Evolutionary conservation across 225 moss, liverwort and hornwort species (phyloP).

Genomic region (Pleurozium schreberi): DNA sequence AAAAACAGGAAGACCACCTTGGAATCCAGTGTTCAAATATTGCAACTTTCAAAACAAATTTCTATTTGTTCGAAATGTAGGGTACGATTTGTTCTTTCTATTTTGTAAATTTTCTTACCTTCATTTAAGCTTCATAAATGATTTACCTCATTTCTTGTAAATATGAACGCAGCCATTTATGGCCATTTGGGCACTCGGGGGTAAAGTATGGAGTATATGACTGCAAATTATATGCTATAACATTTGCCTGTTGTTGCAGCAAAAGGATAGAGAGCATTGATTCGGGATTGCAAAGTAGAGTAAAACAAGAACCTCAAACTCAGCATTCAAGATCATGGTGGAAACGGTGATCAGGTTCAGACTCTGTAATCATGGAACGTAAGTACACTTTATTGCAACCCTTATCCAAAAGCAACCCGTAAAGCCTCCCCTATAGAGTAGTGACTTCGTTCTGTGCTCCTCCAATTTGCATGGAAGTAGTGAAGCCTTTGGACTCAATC

Average conservation of each 20-base stretch:
- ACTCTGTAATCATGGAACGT: not conserved
- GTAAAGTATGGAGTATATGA: not conserved
- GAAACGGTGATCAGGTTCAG: slow-evolving; percentile 3
- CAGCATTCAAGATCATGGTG: slow-evolving; percentile 42
- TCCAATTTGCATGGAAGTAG: not conserved
- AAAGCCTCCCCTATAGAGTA: not conserved
- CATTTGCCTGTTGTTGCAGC: slow-evolving; percentile 20
- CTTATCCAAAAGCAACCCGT: not conserved
- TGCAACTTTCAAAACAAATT: no score
- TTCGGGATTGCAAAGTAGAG: slow-evolving; percentile 42
- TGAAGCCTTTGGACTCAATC: not conserved
- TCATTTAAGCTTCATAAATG: no score
- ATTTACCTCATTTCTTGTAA: no score
- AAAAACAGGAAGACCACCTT: no score
- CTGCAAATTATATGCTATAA: not conserved
- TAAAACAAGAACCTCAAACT: slow-evolving; percentile 6
- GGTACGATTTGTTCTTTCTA: no score
- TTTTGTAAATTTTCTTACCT: no score
- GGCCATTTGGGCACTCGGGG: not conserved
- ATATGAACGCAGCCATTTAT: no score
- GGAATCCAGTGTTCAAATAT: no score
- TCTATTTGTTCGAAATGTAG: no score
- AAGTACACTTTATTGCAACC: not conserved
- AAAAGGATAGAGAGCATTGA: slow-evolving; percentile 59
- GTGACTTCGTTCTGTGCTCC: not conserved